Evolutionary conservation across 2,329 filamentous ascomycete species (phyloP).

Genomic region (Cercospora sp.): DNA sequence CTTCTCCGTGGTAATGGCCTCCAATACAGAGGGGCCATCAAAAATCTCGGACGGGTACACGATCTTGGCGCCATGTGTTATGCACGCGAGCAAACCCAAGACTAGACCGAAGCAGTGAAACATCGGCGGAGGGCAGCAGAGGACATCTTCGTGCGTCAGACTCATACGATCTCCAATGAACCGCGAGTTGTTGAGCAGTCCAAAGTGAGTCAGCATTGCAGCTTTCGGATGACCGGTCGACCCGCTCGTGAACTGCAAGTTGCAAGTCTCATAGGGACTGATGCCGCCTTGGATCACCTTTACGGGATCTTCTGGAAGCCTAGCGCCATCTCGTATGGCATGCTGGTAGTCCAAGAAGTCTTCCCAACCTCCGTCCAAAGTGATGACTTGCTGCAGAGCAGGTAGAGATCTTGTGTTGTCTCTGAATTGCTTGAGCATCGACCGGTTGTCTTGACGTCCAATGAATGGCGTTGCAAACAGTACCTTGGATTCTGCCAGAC

Average conservation of each 20-base stretch:
- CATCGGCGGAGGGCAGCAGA: slow-evolving; percentile 79
- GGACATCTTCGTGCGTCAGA: slow-evolving; percentile 63
- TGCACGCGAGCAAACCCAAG: slow-evolving; percentile 68
- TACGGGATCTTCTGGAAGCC: slow-evolving; percentile 53
- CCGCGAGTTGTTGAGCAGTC: slow-evolving; percentile 33
- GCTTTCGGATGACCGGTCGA: slow-evolving; percentile 73
- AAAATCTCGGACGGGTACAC: slow-evolving; percentile 76
- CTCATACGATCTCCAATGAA: slow-evolving; percentile 67
- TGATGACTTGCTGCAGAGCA: slow-evolving; percentile 31
- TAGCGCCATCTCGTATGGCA: slow-evolving; percentile 46
- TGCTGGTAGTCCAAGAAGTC: slow-evolving; percentile 30
- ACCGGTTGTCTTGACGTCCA: slow-evolving; percentile 63
- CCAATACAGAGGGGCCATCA: slow-evolving; percentile 64
- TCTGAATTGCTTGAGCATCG: slow-evolving; percentile 50
- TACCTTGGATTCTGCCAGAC: slow-evolving; percentile 62
- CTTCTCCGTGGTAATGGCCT: slow-evolving; percentile 55
- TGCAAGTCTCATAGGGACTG: slow-evolving; percentile 67
- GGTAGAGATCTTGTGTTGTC: slow-evolving; percentile 21
- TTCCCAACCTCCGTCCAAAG: slow-evolving; percentile 29
- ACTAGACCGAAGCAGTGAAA: slow-evolving; percentile 87
- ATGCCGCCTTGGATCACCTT: slow-evolving; percentile 57
- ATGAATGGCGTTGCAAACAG: slow-evolving; percentile 72
- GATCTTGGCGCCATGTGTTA: slow-evolving; percentile 74
- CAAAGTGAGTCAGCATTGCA: slow-evolving; percentile 63
- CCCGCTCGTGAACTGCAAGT: slow-evolving; percentile 74